Conservation (phyloP, 164 flowering plant genomes). For the Annona cherimola region DNA sequence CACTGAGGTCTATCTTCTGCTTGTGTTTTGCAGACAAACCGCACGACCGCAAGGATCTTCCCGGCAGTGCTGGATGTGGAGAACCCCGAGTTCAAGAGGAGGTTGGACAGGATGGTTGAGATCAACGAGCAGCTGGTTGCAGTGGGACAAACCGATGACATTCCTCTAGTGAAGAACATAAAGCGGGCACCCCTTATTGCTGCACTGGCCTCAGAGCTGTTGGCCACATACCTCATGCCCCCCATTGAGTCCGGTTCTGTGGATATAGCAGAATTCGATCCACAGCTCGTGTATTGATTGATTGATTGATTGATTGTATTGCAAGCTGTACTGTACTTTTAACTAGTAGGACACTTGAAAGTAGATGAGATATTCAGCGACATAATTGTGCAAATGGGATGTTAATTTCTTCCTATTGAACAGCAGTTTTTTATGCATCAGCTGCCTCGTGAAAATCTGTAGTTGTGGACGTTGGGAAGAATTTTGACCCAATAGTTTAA, state of each 20-base stretch:
- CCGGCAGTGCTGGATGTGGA: conserved; percentile 95
- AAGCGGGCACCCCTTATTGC: conserved; percentile 82
- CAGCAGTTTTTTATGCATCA: not conserved
- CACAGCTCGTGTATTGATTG: conserved; percentile 69
- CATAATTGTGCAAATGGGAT: not conserved
- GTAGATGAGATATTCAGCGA: not conserved
- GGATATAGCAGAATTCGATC: conserved; percentile 89
- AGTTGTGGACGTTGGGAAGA: too few species aligned
- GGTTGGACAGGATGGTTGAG: conserved; percentile 87
- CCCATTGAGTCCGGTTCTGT: conserved; percentile 95
- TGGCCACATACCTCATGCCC: conserved; percentile 94
- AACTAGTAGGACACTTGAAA: not conserved
- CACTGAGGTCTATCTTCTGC: not conserved
- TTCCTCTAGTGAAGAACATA: conserved; percentile 72
- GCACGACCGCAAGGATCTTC: conserved; percentile 94
- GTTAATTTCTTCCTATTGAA: not conserved
- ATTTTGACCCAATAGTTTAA: too few species aligned
- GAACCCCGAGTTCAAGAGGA: conserved; percentile 97
- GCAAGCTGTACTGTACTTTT: too few species aligned
- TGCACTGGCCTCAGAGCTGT: conserved; percentile 68
- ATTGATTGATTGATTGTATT: not conserved
- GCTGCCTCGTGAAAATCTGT: too few species aligned
- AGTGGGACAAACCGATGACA: conserved; percentile 57
- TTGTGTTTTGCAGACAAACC: conserved; percentile 64
- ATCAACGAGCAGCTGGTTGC: conserved; percentile 68